Evolutionary conservation across 352 stramenopile genomes (phyloP), one percentile per base, ranked within the genome.

Genomic region (Pythium monospermum): DNA sequence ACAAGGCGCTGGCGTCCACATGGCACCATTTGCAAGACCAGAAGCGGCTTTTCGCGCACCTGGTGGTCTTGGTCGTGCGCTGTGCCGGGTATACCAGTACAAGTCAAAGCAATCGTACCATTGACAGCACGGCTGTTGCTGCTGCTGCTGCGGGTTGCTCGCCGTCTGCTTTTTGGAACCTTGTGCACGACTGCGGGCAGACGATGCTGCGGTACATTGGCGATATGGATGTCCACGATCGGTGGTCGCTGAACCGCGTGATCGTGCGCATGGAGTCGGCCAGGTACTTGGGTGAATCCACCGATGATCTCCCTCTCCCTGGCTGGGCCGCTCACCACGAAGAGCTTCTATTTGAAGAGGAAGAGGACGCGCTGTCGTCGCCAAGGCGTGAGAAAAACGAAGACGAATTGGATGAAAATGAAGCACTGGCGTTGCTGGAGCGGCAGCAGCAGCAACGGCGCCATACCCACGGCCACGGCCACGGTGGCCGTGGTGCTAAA

Each of bases 121-220:
- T 13, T 16, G 47, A 25, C 44, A n/a, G n/a, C n/a, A n/a, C n/a
- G n/a, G n/a, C n/a, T n/a, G n/a, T n/a, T n/a, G n/a, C n/a, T n/a
- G n/a, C n/a, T n/a, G n/a, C n/a, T n/a, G n/a, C n/a, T n/a, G n/a
- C n/a, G n/a, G n/a, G n/a, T n/a, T n/a, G n/a, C n/a, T 75, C 75
- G 6, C 66, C 73, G 15, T 81, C 75, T n/a, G 76, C 59, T 4
- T 76, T 79, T 32, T 91, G 76, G 76, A 85, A 73, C 41, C 64
- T 91, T 11, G 52, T 76, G 4, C 65, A 74, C 12, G 61, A 71
- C 11, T 76, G 73, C 48, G 75, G 75, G 1, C 48, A 69, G 5
- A 55, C 71, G 12, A 78, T 80, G 66, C 48, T 70, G 25, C 64
- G 64, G 6, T 71, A 71, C 18, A 71, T 91, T 49, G 80, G 76